These are phyloP conservation scores for Leersia perrieri DNA, from an alignment of 176 grass and related monocot species.

Conservation along the genomic window DNA sequence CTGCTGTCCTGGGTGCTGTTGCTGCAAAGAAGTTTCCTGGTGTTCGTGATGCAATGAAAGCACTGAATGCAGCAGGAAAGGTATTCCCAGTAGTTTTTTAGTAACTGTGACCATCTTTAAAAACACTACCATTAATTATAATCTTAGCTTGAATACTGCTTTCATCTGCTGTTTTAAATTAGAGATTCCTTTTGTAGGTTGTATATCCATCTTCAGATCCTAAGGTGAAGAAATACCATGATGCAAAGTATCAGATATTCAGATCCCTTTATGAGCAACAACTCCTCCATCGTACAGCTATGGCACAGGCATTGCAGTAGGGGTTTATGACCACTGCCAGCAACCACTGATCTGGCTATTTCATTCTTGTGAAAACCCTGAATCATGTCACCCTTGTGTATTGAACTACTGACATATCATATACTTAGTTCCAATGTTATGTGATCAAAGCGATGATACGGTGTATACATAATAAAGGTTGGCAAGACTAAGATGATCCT, in stretches of 20 bases:
- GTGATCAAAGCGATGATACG: not conserved
- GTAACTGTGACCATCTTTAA: not conserved
- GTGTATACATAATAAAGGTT: not conserved
- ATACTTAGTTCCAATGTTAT: not conserved
- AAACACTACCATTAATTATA: not conserved
- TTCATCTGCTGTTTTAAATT: not conserved
- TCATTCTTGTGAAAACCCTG: not conserved
- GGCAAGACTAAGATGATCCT: not conserved
- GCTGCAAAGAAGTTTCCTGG: constrained; percentile 68
- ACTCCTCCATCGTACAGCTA: constrained; percentile 55
- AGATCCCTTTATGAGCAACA: constrained; percentile 88
- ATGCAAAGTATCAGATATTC: constrained; percentile 87
- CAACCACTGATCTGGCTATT: not conserved
- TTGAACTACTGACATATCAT: constrained; percentile 2
- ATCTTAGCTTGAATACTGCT: not conserved
- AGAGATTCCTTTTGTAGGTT: constrained; percentile 48
- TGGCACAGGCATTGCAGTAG: constrained; percentile 63
- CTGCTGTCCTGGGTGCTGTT: constrained; percentile 86
- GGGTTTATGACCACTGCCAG: not conserved
- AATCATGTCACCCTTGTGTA: not conserved
- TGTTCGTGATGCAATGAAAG: constrained; percentile 78
- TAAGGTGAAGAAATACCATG: constrained; percentile 85
- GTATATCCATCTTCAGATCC: constrained; percentile 66
- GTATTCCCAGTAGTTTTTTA: constrained; percentile 25
- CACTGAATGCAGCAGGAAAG: constrained; percentile 79